Percentiles rank a stretch among this genome's conserved stretches.
These are phyloP conservation scores for Epichloe uncinata DNA, from an alignment of 2,329 filamentous ascomycete genomes.

Conservation along the genomic window DNA sequence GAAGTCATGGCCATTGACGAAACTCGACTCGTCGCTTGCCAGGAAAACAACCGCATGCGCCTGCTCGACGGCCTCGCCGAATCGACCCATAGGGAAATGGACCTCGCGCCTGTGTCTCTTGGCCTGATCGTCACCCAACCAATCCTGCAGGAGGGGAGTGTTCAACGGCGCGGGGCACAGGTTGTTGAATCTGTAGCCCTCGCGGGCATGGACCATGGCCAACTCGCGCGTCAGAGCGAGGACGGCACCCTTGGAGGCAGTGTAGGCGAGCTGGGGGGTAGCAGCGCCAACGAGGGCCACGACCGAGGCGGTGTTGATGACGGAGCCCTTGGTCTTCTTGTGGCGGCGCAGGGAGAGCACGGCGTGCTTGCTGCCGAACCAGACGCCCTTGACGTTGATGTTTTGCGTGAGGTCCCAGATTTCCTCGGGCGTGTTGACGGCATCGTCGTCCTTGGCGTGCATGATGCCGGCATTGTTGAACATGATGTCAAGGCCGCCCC, in stretches of 20 bases:
- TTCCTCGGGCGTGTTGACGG: conserved; percentile 70
- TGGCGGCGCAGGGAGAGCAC: conserved; percentile 68
- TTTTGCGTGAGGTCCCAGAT: conserved; percentile 91
- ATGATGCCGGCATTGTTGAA: conserved; percentile 99
- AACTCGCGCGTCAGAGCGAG: conserved; percentile 81
- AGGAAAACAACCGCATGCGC: conserved; percentile 80
- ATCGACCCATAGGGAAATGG: conserved; percentile 78
- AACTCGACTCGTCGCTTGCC: conserved; percentile 77
- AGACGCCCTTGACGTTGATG: conserved; percentile 98
- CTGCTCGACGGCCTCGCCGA: conserved; percentile 89
- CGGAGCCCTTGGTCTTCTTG: conserved; percentile 63
- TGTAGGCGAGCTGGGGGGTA: conserved; percentile 84
- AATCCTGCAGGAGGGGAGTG: conserved; percentile 84
- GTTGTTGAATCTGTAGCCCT: conserved; percentile 80
- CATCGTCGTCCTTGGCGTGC: conserved; percentile 71
- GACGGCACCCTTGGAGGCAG: conserved; percentile 85
- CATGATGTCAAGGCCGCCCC: conserved; percentile 81
- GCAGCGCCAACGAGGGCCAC: conserved; percentile 79
- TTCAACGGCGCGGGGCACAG: conserved; percentile 86
- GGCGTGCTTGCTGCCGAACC: conserved; percentile 89
- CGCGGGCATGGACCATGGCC: conserved; percentile 81
- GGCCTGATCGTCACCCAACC: conserved; percentile 73
- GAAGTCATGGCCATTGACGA: conserved; percentile 85
- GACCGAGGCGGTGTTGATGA: conserved; percentile 88
- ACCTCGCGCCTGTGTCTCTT: conserved; percentile 77